phyloP scores from a whole-genome alignment of 73 alveolate species.

The Paramecium octaurelia region DNA sequence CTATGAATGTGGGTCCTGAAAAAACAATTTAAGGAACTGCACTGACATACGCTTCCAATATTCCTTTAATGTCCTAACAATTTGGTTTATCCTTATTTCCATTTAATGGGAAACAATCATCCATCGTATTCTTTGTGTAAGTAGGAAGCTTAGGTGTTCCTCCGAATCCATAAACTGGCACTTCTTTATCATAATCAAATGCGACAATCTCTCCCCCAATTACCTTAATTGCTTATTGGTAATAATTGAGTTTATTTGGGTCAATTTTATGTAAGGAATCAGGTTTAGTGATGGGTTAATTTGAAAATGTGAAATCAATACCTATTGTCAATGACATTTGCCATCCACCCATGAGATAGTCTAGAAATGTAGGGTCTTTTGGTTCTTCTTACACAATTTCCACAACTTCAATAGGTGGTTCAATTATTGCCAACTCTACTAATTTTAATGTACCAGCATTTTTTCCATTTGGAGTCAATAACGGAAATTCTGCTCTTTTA shows the following conservation, averaged over 20 bases:
- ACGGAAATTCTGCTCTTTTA: not conserved
- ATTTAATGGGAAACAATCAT: slow-evolving; percentile 42
- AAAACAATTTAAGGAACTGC: slow-evolving; percentile 11
- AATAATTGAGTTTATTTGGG: not conserved
- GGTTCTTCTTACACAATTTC: not conserved
- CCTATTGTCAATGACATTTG: slow-evolving; percentile 25
- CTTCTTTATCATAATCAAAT: slow-evolving; percentile 44
- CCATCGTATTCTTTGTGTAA: slow-evolving; percentile 35
- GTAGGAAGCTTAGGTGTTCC: slow-evolving; percentile 38
- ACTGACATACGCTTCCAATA: not conserved
- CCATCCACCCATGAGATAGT: slow-evolving; percentile 4
- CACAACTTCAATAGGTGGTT: not conserved
- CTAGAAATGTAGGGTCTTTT: slow-evolving; percentile 1
- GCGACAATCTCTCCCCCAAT: slow-evolving; percentile 36
- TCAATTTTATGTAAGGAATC: slow-evolving; percentile 27
- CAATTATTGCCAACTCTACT: not conserved
- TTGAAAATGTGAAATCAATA: slow-evolving; percentile 35
- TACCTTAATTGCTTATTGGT: not conserved
- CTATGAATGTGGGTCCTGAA: not conserved
- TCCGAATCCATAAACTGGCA: slow-evolving; percentile 48
- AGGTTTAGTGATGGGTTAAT: slow-evolving; percentile 6
- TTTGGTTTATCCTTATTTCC: slow-evolving; percentile 21
- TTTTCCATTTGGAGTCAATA: not conserved
- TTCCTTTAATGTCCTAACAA: slow-evolving; percentile 12
- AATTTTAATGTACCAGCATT: slow-evolving; percentile 35